Percentiles rank a stretch among this genome's conserved stretches.
Conservation (phyloP, 2,329 filamentous ascomycete genomes). For the Chrysoporthe austroafricana region DNA sequence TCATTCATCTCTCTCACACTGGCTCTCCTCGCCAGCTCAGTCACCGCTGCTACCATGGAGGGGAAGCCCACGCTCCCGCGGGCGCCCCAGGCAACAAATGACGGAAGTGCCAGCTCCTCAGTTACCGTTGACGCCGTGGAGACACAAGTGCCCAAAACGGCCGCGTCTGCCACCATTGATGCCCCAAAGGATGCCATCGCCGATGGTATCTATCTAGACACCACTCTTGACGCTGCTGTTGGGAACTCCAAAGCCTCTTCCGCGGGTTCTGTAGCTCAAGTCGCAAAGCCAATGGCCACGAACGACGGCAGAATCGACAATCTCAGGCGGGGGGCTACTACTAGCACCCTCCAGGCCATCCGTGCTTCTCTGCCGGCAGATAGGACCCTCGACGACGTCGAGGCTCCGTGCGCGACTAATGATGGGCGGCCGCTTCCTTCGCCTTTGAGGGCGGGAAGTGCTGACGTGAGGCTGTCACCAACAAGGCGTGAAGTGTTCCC, state of each 20-base stretch:
- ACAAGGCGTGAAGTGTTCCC: background rate
- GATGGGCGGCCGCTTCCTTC: background rate
- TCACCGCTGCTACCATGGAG: background rate
- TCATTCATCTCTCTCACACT: background rate
- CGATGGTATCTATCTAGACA: background rate
- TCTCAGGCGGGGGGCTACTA: background rate
- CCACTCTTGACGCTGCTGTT: background rate
- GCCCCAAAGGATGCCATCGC: too few species aligned
- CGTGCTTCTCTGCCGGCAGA: background rate
- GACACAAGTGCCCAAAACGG: background rate
- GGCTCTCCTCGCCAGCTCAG: background rate
- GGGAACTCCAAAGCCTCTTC: background rate
- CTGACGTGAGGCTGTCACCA: background rate
- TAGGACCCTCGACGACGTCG: background rate
- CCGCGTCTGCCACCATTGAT: background rate
- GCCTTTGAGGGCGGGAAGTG: background rate
- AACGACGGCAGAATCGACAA: background rate
- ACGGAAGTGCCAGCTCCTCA: background rate
- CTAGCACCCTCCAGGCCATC: background rate
- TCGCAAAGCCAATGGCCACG: background rate
- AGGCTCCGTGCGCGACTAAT: background rate
- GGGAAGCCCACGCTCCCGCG: background rate
- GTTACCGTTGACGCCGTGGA: background rate
- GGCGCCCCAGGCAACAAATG: background rate
- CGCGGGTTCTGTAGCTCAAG: background rate